Conservation (phyloP, 306 rosid genomes). For the Fragaria iinumae region DNA sequence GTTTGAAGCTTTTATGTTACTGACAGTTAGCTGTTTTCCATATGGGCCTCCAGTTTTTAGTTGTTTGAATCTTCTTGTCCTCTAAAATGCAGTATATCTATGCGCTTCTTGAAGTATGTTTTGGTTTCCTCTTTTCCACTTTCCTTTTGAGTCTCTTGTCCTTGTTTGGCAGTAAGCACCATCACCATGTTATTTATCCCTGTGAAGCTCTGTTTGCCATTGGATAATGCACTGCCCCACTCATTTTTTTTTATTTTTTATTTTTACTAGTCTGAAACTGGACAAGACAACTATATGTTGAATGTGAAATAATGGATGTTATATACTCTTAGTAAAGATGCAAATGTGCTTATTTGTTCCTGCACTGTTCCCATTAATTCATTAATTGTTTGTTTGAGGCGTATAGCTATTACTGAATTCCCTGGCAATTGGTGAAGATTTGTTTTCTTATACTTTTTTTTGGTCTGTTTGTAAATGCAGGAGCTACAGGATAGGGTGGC, state of each 20-base stretch:
- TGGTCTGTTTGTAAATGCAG: conserved; percentile 38
- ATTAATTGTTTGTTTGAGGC: neutral
- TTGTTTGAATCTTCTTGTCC: neutral
- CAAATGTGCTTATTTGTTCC: neutral
- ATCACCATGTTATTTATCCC: neutral
- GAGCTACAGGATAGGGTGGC: conserved; percentile 66
- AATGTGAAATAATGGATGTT: neutral
- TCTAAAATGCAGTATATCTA: neutral
- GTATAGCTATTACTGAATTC: neutral
- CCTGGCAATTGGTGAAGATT: neutral
- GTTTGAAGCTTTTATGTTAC: neutral
- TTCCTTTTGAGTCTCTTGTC: neutral
- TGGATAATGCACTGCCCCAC: neutral
- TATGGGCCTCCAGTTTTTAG: neutral
- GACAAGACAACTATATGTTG: neutral
- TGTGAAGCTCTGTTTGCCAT: neutral
- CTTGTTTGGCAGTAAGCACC: neutral
- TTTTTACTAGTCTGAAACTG: neutral
- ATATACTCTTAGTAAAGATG: neutral
- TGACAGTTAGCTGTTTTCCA: neutral
- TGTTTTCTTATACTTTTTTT: neutral
- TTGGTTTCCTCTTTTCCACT: neutral
- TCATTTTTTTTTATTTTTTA: neutral
- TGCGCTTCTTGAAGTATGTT: neutral
- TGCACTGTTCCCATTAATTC: neutral